Conservation (phyloP, 164 flowering plant genomes). For the Macadamia integrifolia region DNA sequence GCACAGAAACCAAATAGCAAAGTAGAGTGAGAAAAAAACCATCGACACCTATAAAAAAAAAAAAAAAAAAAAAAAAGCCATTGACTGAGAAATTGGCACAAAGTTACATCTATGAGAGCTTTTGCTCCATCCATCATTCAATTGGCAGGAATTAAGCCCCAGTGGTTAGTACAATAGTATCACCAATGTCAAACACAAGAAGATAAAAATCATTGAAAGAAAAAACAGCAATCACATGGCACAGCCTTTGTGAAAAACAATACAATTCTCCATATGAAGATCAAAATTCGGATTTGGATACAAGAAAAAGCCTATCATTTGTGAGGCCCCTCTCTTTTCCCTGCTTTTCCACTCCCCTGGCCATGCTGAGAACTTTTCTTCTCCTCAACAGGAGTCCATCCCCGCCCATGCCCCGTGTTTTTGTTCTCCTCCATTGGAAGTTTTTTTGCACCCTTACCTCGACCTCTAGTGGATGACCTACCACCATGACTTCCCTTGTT, state of each 20-base stretch:
- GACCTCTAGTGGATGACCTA: conserved; percentile 40
- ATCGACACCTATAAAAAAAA: background rate
- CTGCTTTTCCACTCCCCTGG: conserved; percentile 26
- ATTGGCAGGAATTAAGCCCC: background rate
- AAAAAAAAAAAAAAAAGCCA: background rate
- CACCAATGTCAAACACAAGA: background rate
- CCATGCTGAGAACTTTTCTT: conserved; percentile 20
- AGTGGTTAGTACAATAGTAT: background rate
- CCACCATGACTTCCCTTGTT: conserved; percentile 32
- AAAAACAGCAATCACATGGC: background rate
- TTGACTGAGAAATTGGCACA: background rate
- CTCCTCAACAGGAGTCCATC: conserved; percentile 39
- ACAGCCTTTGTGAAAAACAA: conserved; percentile 1
- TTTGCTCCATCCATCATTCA: background rate
- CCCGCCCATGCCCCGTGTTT: conserved; percentile 50
- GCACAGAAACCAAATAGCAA: too few species aligned
- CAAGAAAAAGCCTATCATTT: conserved; percentile 29
- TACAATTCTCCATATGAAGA: background rate
- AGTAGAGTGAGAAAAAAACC: background rate
- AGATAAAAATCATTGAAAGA: background rate
- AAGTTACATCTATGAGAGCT: background rate
- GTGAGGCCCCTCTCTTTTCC: conserved; percentile 62
- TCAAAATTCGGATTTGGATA: conserved; percentile 9
- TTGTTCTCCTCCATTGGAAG: conserved; percentile 17
- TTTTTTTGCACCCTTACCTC: conserved; percentile 41